Conservation (phyloP, 257 asterid genomes). For the Solanum bulbocastanum region DNA sequence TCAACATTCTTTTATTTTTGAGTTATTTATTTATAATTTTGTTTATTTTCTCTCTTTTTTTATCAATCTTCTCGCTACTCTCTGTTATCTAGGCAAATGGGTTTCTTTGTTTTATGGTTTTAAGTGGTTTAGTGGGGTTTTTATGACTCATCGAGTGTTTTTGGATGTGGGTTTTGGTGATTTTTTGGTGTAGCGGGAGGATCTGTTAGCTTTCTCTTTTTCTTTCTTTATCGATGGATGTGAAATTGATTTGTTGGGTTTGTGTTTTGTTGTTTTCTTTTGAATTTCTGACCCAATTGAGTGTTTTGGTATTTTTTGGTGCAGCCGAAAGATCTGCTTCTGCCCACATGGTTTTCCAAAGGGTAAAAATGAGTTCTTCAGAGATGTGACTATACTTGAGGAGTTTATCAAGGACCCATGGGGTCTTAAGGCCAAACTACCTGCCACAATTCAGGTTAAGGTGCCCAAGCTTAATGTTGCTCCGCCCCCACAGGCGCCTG, state of each 20-base stretch:
- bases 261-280: neutral
- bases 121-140: neutral
- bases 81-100: neutral
- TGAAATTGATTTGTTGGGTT: neutral
- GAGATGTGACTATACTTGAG: conserved; percentile 65
- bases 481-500: conserved; percentile 5
- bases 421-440: conserved; percentile 55
- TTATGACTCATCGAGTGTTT: neutral
- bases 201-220: neutral
- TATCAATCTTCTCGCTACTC: neutral
- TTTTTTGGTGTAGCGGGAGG: neutral
- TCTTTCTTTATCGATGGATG: neutral
- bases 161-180: neutral
- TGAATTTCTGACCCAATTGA: conserved; percentile 5
- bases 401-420: conserved; percentile 81
- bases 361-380: conserved; percentile 49
- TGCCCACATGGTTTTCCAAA: conserved; percentile 71
- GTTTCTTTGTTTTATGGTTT: conserved; percentile 7
- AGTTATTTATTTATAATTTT: neutral
- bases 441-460: conserved; percentile 70
- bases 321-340: conserved; percentile 85
- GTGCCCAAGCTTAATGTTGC: conserved; percentile 70
- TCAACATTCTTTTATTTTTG: neutral
- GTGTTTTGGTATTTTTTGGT: conserved; percentile 23
- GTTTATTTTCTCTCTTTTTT: neutral